Base-by-base conservation (phyloP, 208 protist species). In the Strigomonas galati region DNA sequence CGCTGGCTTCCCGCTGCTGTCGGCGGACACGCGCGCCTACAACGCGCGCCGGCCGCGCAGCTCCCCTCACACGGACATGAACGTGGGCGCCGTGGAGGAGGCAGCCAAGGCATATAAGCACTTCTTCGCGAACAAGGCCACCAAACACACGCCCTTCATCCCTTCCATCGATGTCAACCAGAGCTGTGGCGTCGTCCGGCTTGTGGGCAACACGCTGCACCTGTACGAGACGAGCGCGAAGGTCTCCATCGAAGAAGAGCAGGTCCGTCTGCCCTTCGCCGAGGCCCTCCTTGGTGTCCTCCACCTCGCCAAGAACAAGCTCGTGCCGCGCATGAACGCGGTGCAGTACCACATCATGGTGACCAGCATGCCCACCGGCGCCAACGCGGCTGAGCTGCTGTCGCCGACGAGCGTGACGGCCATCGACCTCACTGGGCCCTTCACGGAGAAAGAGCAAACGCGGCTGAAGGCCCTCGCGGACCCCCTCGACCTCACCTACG, bases 141-240 rank as follows among this genome's bases (percentile, higher is more conserved):
- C 62, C 52, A 74, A 75, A 27, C 78, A 76, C 62, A 84, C 82
- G 6, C 84, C 88, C 5, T 86, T 94, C 65, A 81, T 79, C 27
- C 85, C 88, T 19, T 43, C 61, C 2, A 67, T 94, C 19, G 88
- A 91, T 27, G 63, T 37, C 30, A 94, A 90, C 67, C 76, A 65
- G 0, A 83, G 85, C 49, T 92, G 88, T 69, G 84, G 84, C 57
- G 88, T 94, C 1, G 83, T 83, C n/a, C 74, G 73, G 40, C 60
- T 94, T 31, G 81, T 77, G 23, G 82, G 82, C 27, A 84, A 76
- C 30, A 88, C 85, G 21, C 71, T 94, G 56, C 88, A 94, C 66
- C 74, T 94, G 26, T 92, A 94, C 70, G 85, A 92, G 58, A 94
- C 88, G n/a, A 86, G 77, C 44, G 61, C 83, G 26, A 94, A 90